Evolutionary conservation across 305 asterid genomes (phyloP), one percentile per base, ranked within the genome.

Genomic region (Fraxinus platypoda): DNA sequence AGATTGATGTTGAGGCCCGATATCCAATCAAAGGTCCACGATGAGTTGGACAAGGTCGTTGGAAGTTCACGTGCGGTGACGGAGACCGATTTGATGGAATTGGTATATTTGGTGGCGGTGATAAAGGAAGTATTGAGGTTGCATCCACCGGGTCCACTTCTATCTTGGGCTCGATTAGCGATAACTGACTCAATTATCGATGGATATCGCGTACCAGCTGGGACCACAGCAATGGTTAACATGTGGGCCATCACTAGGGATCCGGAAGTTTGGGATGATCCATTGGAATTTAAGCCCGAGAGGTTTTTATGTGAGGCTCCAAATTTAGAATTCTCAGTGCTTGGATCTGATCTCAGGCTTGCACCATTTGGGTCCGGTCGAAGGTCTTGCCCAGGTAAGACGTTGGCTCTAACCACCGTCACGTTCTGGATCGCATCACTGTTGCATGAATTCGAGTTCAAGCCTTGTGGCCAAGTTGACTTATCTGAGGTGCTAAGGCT

Each of bases 211-310:
- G 92, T 94, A 85, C 97, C 98, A 0, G 85, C 49, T 1, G 97
- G 97, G 52, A 93, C 98, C 75, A 92, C 97, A 0, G 94, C 97
- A 1, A 89, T 94, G 91, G 97, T 94, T 21, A 94, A 93, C 23
- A 94, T 94, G 98, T 94, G 98, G 98, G 97, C 98, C 81, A 93
- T 94, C 8, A 89, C 89, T 81, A 79, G 95, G 82, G 97, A 94
- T 52, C 94, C 95, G 0, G 33, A 83, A 0, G 86, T 92, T 0
- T 94, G 98, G 97, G 72, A 25, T 0, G 90, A 91, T 38, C 97
- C 98, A 0, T 80, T 89, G 12, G 74, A 43, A 0, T 94, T 94
- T 57, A 86, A 90, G 8, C 98, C 97, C 0, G 90, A 90, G n/a
- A 88, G 98, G 21, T 93, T 93, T 80, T 0, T 91, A 41, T 78